These are phyloP conservation scores for Insectozyma bohioensis DNA, from an alignment of 1,139 yeast genomes.

Conservation along the genomic window DNA sequence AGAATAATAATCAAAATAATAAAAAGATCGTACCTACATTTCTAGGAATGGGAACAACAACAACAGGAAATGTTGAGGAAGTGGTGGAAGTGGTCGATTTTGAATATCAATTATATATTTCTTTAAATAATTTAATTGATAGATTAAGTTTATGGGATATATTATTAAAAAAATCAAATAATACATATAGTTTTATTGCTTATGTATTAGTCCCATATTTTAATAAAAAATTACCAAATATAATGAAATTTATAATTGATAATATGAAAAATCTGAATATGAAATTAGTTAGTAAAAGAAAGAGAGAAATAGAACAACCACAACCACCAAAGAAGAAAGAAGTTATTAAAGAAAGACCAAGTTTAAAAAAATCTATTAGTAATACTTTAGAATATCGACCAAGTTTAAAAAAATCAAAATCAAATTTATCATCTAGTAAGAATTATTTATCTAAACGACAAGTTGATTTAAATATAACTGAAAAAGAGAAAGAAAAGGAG, in stretches of 20 bases:
- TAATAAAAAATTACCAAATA: conserved; percentile 46
- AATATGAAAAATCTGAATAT: conserved; percentile 51
- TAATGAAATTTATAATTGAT: conserved; percentile 47
- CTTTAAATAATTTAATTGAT: conserved; percentile 48
- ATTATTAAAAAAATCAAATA: conserved; percentile 33
- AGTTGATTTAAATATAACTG: conserved; percentile 36
- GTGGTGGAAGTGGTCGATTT: conserved; percentile 3
- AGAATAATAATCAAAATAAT: conserved; percentile 21
- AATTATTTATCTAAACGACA: conserved; percentile 45
- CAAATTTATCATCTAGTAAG: conserved; percentile 35
- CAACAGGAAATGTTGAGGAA: conserved; percentile 14
- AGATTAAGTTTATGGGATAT: conserved; percentile 58
- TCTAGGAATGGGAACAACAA: conserved; percentile 39
- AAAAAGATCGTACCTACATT: conserved; percentile 42
- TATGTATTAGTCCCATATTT: conserved; percentile 57
- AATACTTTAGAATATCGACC: conserved; percentile 8
- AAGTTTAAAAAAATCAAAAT: conserved; percentile 39
- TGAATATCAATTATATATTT: conserved; percentile 14
- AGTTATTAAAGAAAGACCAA: conserved; percentile 11
- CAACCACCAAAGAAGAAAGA: conserved; percentile 3
- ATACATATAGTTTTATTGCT: conserved; percentile 49
- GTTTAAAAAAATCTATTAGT: conserved; percentile 9
- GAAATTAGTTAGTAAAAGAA: conserved; percentile 17
- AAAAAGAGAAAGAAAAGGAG: conserved; percentile 4
- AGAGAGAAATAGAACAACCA: conserved; percentile 5